phyloP scores from a whole-genome alignment of 495 filamentous ascomycete species.

The Neurospora sp. region DNA sequence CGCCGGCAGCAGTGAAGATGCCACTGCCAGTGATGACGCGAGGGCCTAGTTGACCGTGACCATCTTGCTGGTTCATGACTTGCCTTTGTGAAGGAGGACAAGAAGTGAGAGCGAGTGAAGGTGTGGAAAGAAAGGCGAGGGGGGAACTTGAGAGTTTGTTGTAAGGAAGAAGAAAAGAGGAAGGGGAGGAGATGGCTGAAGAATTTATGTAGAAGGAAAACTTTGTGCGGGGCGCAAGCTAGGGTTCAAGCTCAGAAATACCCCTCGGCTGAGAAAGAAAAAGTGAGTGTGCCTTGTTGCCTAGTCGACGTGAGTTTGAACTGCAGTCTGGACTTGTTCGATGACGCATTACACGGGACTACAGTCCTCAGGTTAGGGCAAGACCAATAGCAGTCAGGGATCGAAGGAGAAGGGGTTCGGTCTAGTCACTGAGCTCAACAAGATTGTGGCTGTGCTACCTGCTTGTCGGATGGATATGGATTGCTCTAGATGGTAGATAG shows the following conservation, averaged over 20 bases:
- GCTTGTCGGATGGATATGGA: neutral
- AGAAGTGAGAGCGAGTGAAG: neutral
- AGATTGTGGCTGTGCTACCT: neutral
- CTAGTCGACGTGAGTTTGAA: neutral
- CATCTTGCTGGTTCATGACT: neutral
- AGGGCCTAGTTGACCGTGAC: neutral
- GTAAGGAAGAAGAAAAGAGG: neutral
- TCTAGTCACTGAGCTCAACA: neutral
- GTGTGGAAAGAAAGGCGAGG: neutral
- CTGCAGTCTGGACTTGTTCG: neutral
- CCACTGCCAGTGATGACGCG: no score
- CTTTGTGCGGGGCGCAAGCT: neutral
- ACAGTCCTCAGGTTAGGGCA: neutral
- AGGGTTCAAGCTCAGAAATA: neutral
- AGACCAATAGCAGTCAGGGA: neutral
- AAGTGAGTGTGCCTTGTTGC: neutral
- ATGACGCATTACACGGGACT: neutral
- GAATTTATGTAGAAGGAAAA: neutral
- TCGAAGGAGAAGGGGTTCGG: neutral
- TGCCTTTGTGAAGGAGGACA: neutral
- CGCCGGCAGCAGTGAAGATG: slow-evolving; percentile 46
- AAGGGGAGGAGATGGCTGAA: neutral
- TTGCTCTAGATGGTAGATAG: neutral
- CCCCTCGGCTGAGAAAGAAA: neutral
- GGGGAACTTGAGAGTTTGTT: neutral